Percentiles rank a stretch among this genome's conserved stretches.
Evolutionary conservation across 495 filamentous ascomycete genomes (phyloP).

Genomic region (Neurospora sp.): DNA sequence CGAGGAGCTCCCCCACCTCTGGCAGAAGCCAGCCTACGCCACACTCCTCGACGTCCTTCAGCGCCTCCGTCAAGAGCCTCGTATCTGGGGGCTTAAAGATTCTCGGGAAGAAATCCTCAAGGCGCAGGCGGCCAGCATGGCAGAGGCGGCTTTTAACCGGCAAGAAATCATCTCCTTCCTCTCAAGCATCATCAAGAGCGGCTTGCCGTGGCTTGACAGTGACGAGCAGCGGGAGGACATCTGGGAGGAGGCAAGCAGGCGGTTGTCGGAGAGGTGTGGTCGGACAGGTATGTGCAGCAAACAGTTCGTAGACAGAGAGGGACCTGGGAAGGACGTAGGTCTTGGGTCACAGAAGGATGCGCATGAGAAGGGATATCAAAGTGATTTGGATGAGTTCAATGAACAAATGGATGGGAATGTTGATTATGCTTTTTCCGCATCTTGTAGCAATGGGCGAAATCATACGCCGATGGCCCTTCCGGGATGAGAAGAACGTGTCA

Average conservation of each 20-base stretch:
- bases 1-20: constrained; percentile 30
- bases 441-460: constrained; percentile 71
- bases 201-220: constrained; percentile 62
- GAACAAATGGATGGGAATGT: background rate
- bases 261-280: constrained; percentile 77
- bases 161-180: constrained; percentile 51
- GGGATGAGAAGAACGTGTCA: constrained; percentile 2
- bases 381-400: background rate
- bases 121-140: constrained; percentile 11
- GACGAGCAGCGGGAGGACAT: constrained; percentile 63
- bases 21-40: constrained; percentile 33
- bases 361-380: background rate
- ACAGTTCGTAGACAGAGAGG: background rate
- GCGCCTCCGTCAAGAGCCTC: constrained; percentile 30
- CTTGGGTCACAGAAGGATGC: no score
- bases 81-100: constrained; percentile 26
- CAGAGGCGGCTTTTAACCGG: constrained; percentile 15
- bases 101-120: constrained; percentile 22
- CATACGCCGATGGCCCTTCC: constrained; percentile 61
- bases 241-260: constrained; percentile 67
- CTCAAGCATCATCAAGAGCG: constrained; percentile 63
- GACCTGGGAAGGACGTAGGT: no score
- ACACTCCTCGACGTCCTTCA: constrained; percentile 28
- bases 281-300: constrained; percentile 32
- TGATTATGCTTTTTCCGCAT: background rate